Percentiles rank a stretch among this genome's conserved stretches.
Evolutionary conservation across 2,329 filamentous ascomycete species (phyloP).

Genomic region (Graphium sp.): DNA sequence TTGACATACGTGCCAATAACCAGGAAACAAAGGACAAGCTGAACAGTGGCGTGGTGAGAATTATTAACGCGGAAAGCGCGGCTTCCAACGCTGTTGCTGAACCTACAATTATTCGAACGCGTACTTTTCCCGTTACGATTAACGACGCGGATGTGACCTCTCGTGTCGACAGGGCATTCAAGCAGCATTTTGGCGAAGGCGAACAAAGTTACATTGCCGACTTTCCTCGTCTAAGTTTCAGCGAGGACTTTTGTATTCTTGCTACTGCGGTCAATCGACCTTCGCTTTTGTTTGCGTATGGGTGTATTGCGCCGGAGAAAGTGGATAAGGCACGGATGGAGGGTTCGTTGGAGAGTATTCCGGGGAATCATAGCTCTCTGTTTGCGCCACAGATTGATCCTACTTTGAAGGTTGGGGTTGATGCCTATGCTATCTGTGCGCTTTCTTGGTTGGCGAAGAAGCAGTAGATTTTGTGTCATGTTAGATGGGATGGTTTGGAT

Average conservation of each 20-base stretch:
- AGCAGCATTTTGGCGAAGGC: slow-evolving; percentile 20
- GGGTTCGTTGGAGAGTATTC: too few species aligned
- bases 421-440: too few species aligned
- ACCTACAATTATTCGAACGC: slow-evolving; percentile 22
- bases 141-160: slow-evolving; percentile 29
- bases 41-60: slow-evolving; percentile 16
- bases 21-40: slow-evolving; percentile 15
- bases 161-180: slow-evolving; percentile 23
- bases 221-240: slow-evolving; percentile 22
- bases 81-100: slow-evolving; percentile 24
- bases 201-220: slow-evolving; percentile 16
- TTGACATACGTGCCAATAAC: slow-evolving; percentile 20
- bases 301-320: too few species aligned
- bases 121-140: slow-evolving; percentile 27
- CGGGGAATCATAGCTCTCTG: too few species aligned
- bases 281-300: too few species aligned
- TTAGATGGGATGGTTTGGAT: too few species aligned
- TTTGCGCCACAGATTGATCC: too few species aligned
- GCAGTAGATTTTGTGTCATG: too few species aligned
- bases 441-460: too few species aligned
- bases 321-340: too few species aligned
- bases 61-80: slow-evolving; percentile 33
- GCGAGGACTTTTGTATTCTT: slow-evolving; percentile 34
- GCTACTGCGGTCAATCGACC: slow-evolving; percentile 7
- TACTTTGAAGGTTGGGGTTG: too few species aligned